phyloP scores from a whole-genome alignment of 2,329 filamentous ascomycete species.

The Lasiodiplodia sp. region DNA sequence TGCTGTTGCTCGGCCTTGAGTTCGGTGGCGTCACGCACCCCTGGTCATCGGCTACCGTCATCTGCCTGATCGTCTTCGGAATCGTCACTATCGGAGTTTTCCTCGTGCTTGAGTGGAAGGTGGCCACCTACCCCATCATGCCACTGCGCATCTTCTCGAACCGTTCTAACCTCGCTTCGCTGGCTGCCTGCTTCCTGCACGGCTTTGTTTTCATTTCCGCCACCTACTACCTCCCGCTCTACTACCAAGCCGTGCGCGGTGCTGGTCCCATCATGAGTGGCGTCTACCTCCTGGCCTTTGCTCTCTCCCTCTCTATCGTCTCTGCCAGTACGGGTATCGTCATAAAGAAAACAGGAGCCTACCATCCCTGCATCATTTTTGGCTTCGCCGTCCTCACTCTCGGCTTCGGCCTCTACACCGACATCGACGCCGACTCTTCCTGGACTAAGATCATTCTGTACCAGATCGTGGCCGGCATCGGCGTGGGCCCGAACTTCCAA shows the following conservation, averaged over 20 bases:
- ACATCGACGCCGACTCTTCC: slow-evolving; percentile 41
- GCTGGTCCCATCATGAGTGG: slow-evolving; percentile 74
- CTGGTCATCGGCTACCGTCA: slow-evolving; percentile 76
- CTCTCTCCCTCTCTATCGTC: slow-evolving; percentile 69
- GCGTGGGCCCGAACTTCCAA: slow-evolving; percentile 73
- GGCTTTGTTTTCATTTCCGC: slow-evolving; percentile 79
- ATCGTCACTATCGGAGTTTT: slow-evolving; percentile 70
- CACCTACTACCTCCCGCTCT: slow-evolving; percentile 82
- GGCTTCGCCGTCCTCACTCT: slow-evolving; percentile 47
- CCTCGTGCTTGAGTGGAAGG: slow-evolving; percentile 73
- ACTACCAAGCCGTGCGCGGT: slow-evolving; percentile 79
- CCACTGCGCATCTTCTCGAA: slow-evolving; percentile 74
- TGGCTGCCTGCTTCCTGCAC: slow-evolving; percentile 74
- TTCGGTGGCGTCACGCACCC: slow-evolving; percentile 79
- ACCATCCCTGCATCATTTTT: slow-evolving; percentile 49
- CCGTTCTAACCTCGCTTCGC: slow-evolving; percentile 69
- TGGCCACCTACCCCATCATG: slow-evolving; percentile 80
- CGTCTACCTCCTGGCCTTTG: slow-evolving; percentile 75
- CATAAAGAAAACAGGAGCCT: slow-evolving; percentile 56
- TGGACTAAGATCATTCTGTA: slow-evolving; percentile 51
- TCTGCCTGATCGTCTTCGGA: slow-evolving; percentile 81
- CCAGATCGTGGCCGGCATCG: slow-evolving; percentile 49
- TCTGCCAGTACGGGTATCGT: slow-evolving; percentile 65
- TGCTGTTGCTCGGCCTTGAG: slow-evolving; percentile 86
- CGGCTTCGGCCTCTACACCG: slow-evolving; percentile 49